Conservation (phyloP, 164 flowering plant species). For the Houttuynia cordata region DNA sequence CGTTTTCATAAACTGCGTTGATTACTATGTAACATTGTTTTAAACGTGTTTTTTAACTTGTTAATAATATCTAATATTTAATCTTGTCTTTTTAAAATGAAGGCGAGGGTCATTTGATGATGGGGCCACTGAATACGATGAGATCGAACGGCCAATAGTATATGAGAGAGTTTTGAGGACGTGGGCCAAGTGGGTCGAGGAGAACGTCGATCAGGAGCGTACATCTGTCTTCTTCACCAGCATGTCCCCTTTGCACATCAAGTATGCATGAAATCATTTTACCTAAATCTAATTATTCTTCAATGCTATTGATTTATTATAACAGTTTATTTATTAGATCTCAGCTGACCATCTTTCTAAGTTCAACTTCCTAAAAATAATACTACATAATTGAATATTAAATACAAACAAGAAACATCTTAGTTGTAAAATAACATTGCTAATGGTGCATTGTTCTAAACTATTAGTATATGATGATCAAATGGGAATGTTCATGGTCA, state of each 20-base stretch:
- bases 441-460: too few relatives aligned
- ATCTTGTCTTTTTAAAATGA: not conserved
- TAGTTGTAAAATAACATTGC: too few relatives aligned
- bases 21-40: not conserved
- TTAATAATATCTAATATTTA: too few relatives aligned
- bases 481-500: not conserved
- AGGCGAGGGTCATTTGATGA: slow-evolving; percentile 86
- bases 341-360: too few relatives aligned
- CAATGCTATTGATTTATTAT: too few relatives aligned
- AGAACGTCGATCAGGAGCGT: slow-evolving; percentile 57
- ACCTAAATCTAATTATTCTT: too few relatives aligned
- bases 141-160: slow-evolving; percentile 70
- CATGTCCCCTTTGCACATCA: slow-evolving; percentile 96
- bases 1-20: slow-evolving; percentile 16
- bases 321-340: too few relatives aligned
- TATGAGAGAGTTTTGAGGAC: slow-evolving; percentile 71
- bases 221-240: slow-evolving; percentile 82
- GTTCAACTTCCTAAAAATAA: too few relatives aligned
- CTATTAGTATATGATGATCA: not conserved
- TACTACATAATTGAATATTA: too few relatives aligned
- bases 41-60: not conserved
- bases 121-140: slow-evolving; percentile 74
- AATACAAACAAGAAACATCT: too few relatives aligned
- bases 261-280: slow-evolving; percentile 25
- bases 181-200: slow-evolving; percentile 86